Conservation (phyloP, 1,284 basidiomycete species). For the Apiotrichum mycotoxinovorans region DNA sequence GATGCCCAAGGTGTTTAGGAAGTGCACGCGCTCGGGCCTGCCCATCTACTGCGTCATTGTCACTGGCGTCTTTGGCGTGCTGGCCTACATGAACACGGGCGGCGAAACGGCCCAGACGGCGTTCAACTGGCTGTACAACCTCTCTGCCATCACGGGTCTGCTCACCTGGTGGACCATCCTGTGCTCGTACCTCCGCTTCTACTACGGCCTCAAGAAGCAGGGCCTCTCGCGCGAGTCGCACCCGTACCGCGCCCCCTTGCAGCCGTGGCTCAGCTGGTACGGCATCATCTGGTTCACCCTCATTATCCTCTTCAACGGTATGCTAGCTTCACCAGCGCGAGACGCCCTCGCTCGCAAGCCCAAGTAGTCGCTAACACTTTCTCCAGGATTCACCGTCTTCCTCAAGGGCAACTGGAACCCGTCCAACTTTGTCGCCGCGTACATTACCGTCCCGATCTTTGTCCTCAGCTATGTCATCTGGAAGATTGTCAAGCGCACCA, state of each 20-base stretch:
- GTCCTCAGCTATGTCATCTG: constrained; percentile 50
- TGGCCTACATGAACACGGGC: constrained; percentile 56
- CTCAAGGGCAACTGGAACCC: constrained; percentile 58
- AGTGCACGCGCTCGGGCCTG: constrained; percentile 68
- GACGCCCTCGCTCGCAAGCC: too few relatives aligned
- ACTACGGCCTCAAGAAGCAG: constrained; percentile 60
- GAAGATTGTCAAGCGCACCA: constrained; percentile 59
- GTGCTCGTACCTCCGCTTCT: constrained; percentile 69
- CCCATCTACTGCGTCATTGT: constrained; percentile 62
- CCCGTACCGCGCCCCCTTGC: constrained; percentile 54
- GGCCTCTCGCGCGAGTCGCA: constrained; percentile 57
- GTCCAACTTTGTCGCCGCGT: constrained; percentile 46
- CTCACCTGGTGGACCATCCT: constrained; percentile 68
- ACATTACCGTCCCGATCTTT: constrained; percentile 42
- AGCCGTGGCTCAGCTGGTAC: constrained; percentile 20
- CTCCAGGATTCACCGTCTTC: constrained; percentile 56
- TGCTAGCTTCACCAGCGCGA: too few relatives aligned
- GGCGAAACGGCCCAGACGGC: constrained; percentile 33
- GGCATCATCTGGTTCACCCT: constrained; percentile 37
- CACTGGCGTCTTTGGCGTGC: constrained; percentile 55
- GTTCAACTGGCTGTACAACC: constrained; percentile 62
- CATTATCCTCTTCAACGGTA: constrained; percentile 34
- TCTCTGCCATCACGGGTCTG: constrained; percentile 66
- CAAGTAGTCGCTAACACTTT: constrained; percentile 32
- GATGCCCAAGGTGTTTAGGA: constrained; percentile 53